Conservation (phyloP, 1,284 basidiomycete genomes). For the Heterobasidion parviporum region DNA sequence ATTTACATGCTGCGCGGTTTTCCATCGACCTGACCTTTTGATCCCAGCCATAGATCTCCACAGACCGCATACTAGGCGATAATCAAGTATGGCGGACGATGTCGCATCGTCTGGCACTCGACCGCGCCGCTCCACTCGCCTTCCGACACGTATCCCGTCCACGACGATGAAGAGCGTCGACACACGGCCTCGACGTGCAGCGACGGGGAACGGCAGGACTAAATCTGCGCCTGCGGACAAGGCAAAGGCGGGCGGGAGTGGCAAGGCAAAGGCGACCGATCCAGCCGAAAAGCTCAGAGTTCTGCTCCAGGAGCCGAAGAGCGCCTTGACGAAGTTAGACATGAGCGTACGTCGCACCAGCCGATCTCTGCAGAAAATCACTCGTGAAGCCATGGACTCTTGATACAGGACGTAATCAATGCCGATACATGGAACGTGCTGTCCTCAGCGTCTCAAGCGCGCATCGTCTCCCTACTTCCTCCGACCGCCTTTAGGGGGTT, state of each 20-base stretch:
- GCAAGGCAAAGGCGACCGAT: constrained; percentile 8
- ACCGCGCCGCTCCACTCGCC: neutral
- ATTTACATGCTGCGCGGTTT: no score
- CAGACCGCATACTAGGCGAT: no score
- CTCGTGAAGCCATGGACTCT: neutral
- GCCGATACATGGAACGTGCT: constrained; percentile 39
- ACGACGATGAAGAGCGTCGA: neutral
- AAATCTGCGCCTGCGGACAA: no score
- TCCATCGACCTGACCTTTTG: no score
- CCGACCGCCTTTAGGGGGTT: constrained; percentile 39
- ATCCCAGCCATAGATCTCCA: no score
- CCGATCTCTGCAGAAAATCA: neutral
- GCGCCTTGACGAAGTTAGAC: constrained; percentile 39
- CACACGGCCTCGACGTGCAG: neutral
- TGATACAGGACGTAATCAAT: constrained; percentile 46
- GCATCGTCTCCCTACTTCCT: constrained; percentile 37
- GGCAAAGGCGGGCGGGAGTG: no score
- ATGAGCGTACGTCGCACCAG: constrained; percentile 37
- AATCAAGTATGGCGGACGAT: no score
- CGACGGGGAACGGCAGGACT: no score
- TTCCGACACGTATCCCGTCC: neutral
- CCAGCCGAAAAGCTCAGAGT: constrained; percentile 11
- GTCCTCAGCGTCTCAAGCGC: constrained; percentile 32
- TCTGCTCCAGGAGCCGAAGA: constrained; percentile 41
- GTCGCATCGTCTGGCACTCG: neutral